Evolutionary conservation across 805 yeast genomes (phyloP).

Genomic region (Metschnikowia kofuensis): DNA sequence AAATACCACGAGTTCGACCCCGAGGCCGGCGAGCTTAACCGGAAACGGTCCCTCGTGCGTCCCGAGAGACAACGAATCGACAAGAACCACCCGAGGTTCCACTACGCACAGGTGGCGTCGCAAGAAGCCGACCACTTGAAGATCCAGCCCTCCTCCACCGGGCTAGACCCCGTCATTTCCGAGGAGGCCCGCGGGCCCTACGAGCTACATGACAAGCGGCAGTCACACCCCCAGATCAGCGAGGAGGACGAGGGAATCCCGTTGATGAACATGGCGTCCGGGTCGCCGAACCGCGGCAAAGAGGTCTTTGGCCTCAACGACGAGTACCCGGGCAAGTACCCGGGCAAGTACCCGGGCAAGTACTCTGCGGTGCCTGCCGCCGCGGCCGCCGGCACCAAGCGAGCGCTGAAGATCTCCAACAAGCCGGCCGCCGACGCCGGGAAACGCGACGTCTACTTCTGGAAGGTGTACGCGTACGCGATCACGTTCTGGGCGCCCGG

Average conservation of each 20-base stretch:
- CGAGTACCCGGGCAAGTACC: constrained; percentile 27
- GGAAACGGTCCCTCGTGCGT: constrained; percentile 72
- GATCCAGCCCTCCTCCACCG: constrained; percentile 68
- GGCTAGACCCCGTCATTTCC: constrained; percentile 52
- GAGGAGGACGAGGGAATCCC: constrained; percentile 42
- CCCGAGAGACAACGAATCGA: constrained; percentile 75
- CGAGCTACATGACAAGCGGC: no score
- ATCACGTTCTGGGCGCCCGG: constrained; percentile 94
- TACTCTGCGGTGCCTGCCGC: not conserved
- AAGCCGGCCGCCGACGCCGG: no score
- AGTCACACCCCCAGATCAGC: not conserved
- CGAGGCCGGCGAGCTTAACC: constrained; percentile 38
- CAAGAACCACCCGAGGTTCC: constrained; percentile 71
- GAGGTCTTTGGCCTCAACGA: constrained; percentile 62
- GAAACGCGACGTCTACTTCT: constrained; percentile 43
- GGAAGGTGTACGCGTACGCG: constrained; percentile 78
- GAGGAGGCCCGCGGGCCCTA: constrained; percentile 19
- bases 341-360: not conserved
- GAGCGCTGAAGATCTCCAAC: no score
- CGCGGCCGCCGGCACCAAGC: constrained; percentile 5
- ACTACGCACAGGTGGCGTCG: constrained; percentile 71
- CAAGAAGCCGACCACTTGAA: constrained; percentile 60
- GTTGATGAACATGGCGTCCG: constrained; percentile 34
- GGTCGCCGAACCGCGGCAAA: constrained; percentile 34
- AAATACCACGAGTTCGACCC: constrained; percentile 40